phyloP scores from a whole-genome alignment of 2,329 filamentous ascomycete genomes.

The Lachnellula occidentalis region DNA sequence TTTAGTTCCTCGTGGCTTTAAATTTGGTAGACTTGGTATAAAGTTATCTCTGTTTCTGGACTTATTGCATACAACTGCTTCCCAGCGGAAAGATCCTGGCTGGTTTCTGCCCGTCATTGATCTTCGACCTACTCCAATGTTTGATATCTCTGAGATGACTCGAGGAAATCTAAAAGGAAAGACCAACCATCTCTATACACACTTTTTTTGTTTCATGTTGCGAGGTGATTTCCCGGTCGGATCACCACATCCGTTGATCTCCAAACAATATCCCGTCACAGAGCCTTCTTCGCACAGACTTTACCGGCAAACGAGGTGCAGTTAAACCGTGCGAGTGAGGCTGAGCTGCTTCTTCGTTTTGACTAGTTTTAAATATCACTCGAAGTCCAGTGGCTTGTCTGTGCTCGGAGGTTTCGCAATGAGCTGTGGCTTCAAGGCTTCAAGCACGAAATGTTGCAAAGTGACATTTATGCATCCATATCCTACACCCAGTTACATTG shows the following conservation, averaged over 20 bases:
- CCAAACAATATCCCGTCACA: conserved; percentile 1
- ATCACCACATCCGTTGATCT: not conserved
- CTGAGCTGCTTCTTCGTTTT: not conserved
- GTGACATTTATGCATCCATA: not conserved
- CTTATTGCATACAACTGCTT: not conserved
- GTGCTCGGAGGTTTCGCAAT: not conserved
- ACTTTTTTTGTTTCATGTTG: not conserved
- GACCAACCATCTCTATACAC: not conserved
- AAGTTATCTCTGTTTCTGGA: not conserved
- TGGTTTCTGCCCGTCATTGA: not conserved
- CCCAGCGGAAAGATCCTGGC: not conserved
- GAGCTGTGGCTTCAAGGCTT: not conserved
- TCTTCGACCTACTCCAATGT: too few species aligned
- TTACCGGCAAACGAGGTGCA: not conserved
- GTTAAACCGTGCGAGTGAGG: not conserved
- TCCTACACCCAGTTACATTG: too few species aligned
- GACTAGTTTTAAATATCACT: too few species aligned
- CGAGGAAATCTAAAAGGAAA: too few species aligned
- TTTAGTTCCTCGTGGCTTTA: not conserved
- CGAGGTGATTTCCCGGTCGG: not conserved
- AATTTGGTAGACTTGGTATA: not conserved
- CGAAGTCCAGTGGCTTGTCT: not conserved
- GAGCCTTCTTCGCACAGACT: not conserved
- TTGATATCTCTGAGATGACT: too few species aligned
- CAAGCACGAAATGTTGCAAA: conserved; percentile 1